Evolutionary conservation across 106 monocot species (phyloP).

Genomic region (Dendrobium huoshanense): DNA sequence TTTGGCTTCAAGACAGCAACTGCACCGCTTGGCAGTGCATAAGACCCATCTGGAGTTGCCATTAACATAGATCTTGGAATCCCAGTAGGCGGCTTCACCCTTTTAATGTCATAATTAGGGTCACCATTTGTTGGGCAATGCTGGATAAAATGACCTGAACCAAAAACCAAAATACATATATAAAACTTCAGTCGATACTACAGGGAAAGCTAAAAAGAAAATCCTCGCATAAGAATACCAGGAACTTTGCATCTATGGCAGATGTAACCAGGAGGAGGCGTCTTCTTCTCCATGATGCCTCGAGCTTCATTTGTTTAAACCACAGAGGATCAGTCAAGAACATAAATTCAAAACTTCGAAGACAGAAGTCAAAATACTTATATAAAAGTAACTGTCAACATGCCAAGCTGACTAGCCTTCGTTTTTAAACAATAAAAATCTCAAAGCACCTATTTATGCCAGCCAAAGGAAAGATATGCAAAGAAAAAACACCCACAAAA

Average conservation of each 20-base stretch:
- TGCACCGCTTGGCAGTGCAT: slow-evolving; percentile 87
- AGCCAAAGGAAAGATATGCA: background rate
- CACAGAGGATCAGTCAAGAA: background rate
- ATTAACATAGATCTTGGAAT: slow-evolving; percentile 93
- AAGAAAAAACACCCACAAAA: background rate
- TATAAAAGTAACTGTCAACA: background rate
- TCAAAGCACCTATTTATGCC: background rate
- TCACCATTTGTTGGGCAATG: slow-evolving; percentile 91
- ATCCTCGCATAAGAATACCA: slow-evolving; percentile 25
- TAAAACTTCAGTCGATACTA: background rate
- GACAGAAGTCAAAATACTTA: background rate
- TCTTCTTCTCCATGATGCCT: slow-evolving; percentile 56
- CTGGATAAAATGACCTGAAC: slow-evolving; percentile 89
- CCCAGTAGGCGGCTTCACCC: slow-evolving; percentile 79
- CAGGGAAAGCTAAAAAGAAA: background rate
- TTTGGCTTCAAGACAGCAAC: slow-evolving; percentile 95
- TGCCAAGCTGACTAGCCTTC: background rate
- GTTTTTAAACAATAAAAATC: background rate
- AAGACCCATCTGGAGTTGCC: slow-evolving; percentile 91
- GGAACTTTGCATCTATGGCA: slow-evolving; percentile 97
- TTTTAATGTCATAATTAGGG: slow-evolving; percentile 68
- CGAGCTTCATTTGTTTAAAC: slow-evolving; percentile 29
- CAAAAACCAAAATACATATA: background rate
- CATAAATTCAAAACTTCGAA: background rate
- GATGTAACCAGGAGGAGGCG: slow-evolving; percentile 85